Evolutionary conservation across 2,329 filamentous ascomycete genomes (phyloP).

Genomic region (Sclerotinia minor): DNA sequence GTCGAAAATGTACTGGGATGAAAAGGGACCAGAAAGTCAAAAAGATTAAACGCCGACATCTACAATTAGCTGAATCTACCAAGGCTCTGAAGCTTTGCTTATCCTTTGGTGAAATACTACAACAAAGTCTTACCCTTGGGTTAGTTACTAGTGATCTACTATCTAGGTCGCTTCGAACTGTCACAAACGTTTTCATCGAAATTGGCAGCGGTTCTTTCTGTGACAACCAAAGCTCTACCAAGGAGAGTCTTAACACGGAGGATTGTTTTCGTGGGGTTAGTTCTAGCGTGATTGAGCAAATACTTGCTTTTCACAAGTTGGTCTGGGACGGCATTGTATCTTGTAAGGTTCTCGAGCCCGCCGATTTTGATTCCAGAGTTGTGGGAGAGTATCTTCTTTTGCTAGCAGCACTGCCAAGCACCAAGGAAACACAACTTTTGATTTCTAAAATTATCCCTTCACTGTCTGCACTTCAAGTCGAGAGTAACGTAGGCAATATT

Average conservation of each 20-base stretch:
- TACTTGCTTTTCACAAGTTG: conserved; percentile 33
- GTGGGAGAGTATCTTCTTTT: conserved; percentile 28
- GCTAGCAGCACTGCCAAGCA: conserved; percentile 30
- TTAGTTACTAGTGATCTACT: conserved; percentile 30
- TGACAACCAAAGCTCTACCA: too few relatives aligned
- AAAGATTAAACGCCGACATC: not conserved
- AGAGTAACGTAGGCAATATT: conserved; percentile 25
- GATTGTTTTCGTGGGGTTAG: too few relatives aligned
- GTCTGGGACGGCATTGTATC: conserved; percentile 36
- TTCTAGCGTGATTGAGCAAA: conserved; percentile 11
- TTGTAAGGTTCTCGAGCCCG: conserved; percentile 33
- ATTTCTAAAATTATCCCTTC: conserved; percentile 31
- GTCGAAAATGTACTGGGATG: not conserved
- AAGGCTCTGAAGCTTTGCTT: conserved; percentile 26
- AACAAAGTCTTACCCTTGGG: conserved; percentile 34
- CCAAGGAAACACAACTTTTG: conserved; percentile 28
- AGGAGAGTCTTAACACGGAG: too few relatives aligned
- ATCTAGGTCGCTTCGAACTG: conserved; percentile 19
- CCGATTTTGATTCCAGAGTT: conserved; percentile 28
- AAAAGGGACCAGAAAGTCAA: not conserved
- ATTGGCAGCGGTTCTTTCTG: conserved; percentile 15
- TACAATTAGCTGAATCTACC: not conserved
- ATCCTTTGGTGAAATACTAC: conserved; percentile 32
- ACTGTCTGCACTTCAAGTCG: conserved; percentile 30
- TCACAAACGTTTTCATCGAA: conserved; percentile 25